Percentiles rank a stretch among this genome's conserved stretches.
phyloP scores from a whole-genome alignment of 2,329 filamentous ascomycete species.

The Didymella glomerata region DNA sequence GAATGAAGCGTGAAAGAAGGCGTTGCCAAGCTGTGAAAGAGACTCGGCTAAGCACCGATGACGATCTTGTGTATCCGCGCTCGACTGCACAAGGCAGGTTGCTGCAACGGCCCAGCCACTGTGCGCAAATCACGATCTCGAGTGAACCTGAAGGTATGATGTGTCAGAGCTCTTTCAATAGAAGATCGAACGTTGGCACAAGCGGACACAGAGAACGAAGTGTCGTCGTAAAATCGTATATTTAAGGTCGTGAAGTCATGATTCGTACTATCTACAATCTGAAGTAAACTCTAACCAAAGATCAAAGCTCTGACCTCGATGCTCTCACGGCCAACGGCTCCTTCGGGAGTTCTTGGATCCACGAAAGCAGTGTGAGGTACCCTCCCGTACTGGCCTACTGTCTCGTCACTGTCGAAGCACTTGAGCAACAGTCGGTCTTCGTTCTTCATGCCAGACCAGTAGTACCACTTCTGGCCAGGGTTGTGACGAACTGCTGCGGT shows the following conservation, averaged over 20 bases:
- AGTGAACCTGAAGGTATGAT: background rate
- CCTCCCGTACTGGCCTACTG: slow-evolving; percentile 40
- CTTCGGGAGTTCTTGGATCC: slow-evolving; percentile 74
- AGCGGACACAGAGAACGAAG: background rate
- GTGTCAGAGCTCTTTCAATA: background rate
- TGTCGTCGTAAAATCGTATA: too few relatives aligned
- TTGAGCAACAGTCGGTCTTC: slow-evolving; percentile 78
- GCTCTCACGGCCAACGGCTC: slow-evolving; percentile 79
- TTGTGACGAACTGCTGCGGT: slow-evolving; percentile 74
- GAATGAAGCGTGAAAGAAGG: slow-evolving; percentile 9
- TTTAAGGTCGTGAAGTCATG: slow-evolving; percentile 2
- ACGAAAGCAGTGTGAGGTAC: slow-evolving; percentile 68
- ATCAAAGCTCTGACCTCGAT: slow-evolving; percentile 89
- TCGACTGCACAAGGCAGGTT: background rate
- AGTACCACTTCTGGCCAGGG: slow-evolving; percentile 75
- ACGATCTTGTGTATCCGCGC: slow-evolving; percentile 12
- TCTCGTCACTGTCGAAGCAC: slow-evolving; percentile 74
- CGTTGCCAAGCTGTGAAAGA: slow-evolving; percentile 16
- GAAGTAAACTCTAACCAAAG: slow-evolving; percentile 63
- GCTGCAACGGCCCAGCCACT: background rate
- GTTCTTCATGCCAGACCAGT: slow-evolving; percentile 79
- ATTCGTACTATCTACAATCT: background rate
- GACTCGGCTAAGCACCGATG: slow-evolving; percentile 5
- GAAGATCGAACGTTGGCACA: background rate
- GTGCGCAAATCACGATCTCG: background rate